Base-by-base conservation (phyloP, 1,284 basidiomycete species). In the Fomitiporia mediterranea region DNA sequence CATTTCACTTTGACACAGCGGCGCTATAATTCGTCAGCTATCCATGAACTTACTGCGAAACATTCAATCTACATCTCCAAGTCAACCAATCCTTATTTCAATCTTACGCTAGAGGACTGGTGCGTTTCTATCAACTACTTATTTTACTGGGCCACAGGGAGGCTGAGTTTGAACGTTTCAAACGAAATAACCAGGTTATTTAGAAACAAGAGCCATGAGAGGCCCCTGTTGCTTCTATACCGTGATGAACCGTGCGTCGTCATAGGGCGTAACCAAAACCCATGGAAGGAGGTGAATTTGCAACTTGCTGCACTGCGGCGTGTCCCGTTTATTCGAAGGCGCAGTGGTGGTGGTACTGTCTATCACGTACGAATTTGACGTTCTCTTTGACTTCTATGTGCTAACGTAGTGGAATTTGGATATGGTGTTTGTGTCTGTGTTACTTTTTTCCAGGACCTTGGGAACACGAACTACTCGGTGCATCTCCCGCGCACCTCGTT, bases 401-500 rank as follows among this genome's bases (percentile, higher is more conserved):
- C 27, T 46, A 28, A 46, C 25, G 11, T 30, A 28, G 15, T 46
- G 8, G n/a, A 15, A 25, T 43, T 30, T 34, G n/a, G n/a, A 34
- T 32, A 9, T 23, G 25, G 23, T 27, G 8, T 11, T 23, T 44
- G 44, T 30, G 13, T 34, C 13, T 34, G 32, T 56, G 50, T 13
- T 47, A 9, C 50, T 23, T 6, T 54, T 34, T 44, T 17, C 17
- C 68, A 98, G 94, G 97, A 99, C 68, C 73, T 92, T 19, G 97
- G 97, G 27, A 99, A 99, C 69, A 94, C 93, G 2, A 99, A 99
- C 70, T 98, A 94, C 70, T 97, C 94, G 1, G 89, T 99, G 61
- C 93, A 98, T 64, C 77, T 96, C 11, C 86, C 95, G 0, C 81
- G 94, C 5, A 68, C 78, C 1, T 75, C 82, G 0, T 99, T 99